A percentile compares a stretch with the other conserved stretches of the same genome.
Conservation (phyloP, 257 asterid species). For the Leonotis leonurus region DNA sequence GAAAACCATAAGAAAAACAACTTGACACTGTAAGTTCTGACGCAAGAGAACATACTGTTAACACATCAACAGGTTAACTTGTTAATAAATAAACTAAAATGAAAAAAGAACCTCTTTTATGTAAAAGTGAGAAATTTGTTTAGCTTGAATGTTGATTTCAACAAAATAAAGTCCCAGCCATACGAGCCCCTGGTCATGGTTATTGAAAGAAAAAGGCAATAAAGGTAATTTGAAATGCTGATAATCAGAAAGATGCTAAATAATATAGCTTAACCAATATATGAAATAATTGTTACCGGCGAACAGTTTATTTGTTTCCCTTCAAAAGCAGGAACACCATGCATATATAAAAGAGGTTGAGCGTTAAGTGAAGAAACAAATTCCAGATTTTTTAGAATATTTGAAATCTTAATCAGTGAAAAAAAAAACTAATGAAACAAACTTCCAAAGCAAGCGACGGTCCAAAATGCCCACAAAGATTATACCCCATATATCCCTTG, state of each 20-base stretch:
- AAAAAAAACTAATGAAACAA: background rate
- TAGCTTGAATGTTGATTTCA: too few species aligned
- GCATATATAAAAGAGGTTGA: background rate
- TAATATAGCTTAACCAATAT: background rate
- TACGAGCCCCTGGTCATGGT: too few species aligned
- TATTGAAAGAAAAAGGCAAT: too few species aligned
- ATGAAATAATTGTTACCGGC: background rate
- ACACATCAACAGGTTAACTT: background rate
- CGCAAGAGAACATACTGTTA: background rate
- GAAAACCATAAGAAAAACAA: too few species aligned
- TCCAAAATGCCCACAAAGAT: background rate
- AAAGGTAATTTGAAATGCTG: background rate
- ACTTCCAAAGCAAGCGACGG: background rate
- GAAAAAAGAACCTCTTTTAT: background rate
- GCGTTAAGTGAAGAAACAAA: background rate
- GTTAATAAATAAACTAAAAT: background rate
- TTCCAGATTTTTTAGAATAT: background rate
- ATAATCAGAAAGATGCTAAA: too few species aligned
- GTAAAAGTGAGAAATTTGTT: too few species aligned
- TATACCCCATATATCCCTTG: background rate
- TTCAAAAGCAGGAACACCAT: background rate
- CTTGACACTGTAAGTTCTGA: too few species aligned
- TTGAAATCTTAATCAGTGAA: background rate
- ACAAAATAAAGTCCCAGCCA: too few species aligned
- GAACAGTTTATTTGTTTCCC: background rate